Percentiles rank a stretch among this genome's conserved stretches.
phyloP scores from a whole-genome alignment of 2,329 filamentous ascomycete genomes.

The Curvularia sp. region DNA sequence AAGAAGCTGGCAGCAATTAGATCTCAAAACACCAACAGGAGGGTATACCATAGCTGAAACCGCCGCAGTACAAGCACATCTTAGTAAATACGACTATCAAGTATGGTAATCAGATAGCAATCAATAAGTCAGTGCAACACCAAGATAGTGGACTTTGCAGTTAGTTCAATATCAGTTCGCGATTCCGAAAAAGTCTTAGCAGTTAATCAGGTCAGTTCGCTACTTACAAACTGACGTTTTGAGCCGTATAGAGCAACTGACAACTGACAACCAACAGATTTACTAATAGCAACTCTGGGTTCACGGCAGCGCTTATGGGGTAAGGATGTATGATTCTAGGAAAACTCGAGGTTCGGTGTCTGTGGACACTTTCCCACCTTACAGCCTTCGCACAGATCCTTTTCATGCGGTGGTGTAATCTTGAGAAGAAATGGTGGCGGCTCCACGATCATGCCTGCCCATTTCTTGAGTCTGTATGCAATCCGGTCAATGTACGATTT shows the following conservation, averaged over 20 bases:
- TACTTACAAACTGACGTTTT: background rate
- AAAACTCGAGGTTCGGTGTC: background rate
- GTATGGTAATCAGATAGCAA: background rate
- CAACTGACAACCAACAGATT: background rate
- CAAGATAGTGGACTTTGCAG: background rate
- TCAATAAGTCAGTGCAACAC: constrained; percentile 1
- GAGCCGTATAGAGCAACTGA: background rate
- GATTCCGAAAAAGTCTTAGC: background rate
- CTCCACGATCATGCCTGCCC: constrained; percentile 27
- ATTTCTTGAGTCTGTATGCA: constrained; percentile 32
- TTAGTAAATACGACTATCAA: background rate
- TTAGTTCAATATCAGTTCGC: background rate
- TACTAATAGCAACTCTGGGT: background rate
- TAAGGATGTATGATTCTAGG: background rate
- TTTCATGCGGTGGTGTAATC: constrained; percentile 1
- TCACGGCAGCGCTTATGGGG: background rate
- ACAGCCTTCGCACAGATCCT: constrained; percentile 6
- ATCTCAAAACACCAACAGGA: background rate
- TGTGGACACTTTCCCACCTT: constrained; percentile 1
- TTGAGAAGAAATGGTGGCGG: background rate
- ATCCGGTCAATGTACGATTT: constrained; percentile 31
- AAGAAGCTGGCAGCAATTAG: too few relatives aligned
- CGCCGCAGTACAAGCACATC: background rate
- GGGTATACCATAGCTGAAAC: background rate
- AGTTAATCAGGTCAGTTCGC: background rate